Base-by-base conservation (phyloP, 306 rosid genomes). In the Medicago ruthenica region DNA sequence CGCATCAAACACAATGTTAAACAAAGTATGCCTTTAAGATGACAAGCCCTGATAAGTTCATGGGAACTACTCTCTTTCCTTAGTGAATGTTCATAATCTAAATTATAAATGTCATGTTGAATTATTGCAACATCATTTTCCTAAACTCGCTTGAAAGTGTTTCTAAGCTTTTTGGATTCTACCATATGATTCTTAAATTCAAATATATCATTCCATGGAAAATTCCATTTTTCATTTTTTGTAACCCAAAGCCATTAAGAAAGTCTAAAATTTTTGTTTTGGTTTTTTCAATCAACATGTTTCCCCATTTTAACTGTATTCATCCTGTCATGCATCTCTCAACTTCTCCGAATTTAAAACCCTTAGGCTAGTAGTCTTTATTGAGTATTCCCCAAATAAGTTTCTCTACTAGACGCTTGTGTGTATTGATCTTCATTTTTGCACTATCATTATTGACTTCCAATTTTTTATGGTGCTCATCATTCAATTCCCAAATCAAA, bases 81-180 rank as follows among this genome's bases (percentile, higher is more conserved):
- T 12, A 1, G 50, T 41, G 6, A 51, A 53, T 59, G 54, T 53
- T 40, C 11, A 9, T 34, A 16, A 39, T 51, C 18, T 16, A 24
- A 40, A 41, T 14, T 55, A 40, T 22, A 5, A 68, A 70, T 27
- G 54, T 42, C 62, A 55, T 44, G 11, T 17, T 54, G 54, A 54
- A 31, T 72, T 37, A 16, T 71, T 4, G 36, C 14, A 13, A n/a
- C 20, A 13, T 51, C n/a, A 22, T 17, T 18, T 51, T 21, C 27
- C 12, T 6, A 57, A 71, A 44, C 17, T 78, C 53, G 9, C 22
- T 62, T 42, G 36, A 57, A 41, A 68, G 22, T 15, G 42, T 47
- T 70, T 79, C 39, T 42, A 39, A 55, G 45, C 36, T 12, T 54
- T 72, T 42, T 41, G 4, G 4, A 40, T 67, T 63, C 21, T 27